Percentiles rank a stretch among this genome's conserved stretches.
Conservation (phyloP, 805 yeast genomes). For the Aciculoconidium aculeatum region DNA sequence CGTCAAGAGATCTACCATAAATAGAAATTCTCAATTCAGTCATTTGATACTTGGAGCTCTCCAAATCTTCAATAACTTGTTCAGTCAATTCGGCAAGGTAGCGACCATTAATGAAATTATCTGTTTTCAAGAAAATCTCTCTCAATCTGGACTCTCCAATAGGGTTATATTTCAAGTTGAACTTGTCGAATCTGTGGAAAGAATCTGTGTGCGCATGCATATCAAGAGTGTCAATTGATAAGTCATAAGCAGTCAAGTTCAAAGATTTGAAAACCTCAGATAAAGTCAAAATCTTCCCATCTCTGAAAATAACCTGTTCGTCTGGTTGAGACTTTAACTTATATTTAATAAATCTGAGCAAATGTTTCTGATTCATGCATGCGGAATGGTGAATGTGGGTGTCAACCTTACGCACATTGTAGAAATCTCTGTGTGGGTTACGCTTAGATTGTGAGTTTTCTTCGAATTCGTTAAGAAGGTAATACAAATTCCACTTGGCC, state of each 20-base stretch:
- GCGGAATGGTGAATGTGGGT: constrained; percentile 99
- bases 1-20: constrained; percentile 83
- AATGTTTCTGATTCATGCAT: constrained; percentile 97
- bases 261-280: constrained; percentile 89
- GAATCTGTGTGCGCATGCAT: constrained; percentile 99
- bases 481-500: constrained; percentile 93
- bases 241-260: constrained; percentile 87
- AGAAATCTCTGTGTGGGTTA: constrained; percentile 96
- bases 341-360: constrained; percentile 88
- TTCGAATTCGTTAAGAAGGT: constrained; percentile 82
- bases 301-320: constrained; percentile 91
- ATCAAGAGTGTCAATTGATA: constrained; percentile 93
- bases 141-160: constrained; percentile 96
- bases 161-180: constrained; percentile 94
- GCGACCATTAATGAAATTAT: constrained; percentile 81
- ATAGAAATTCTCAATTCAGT: constrained; percentile 93
- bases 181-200: constrained; percentile 95
- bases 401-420: constrained; percentile 93
- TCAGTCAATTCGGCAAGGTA: constrained; percentile 90
- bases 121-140: constrained; percentile 93
- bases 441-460: constrained; percentile 86
- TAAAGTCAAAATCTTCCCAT: constrained; percentile 79
- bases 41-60: constrained; percentile 94
- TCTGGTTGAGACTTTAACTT: constrained; percentile 82
- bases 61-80: constrained; percentile 92